phyloP scores from a whole-genome alignment of 163 green algal species.

The Scenedesmus sp. region DNA sequence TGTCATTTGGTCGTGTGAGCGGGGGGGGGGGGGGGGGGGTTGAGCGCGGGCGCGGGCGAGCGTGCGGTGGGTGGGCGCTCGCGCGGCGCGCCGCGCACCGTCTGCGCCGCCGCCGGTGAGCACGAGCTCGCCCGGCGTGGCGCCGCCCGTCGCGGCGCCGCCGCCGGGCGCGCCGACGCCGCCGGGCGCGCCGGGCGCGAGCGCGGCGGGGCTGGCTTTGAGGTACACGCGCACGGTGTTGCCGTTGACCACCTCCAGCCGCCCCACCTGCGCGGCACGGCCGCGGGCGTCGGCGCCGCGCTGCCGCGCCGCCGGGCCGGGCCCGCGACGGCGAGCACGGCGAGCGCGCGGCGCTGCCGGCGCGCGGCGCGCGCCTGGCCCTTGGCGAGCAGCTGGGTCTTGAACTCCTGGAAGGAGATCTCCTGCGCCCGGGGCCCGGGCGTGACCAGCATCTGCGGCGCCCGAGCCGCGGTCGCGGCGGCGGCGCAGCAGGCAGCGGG shows the following conservation, averaged over 20 bases:
- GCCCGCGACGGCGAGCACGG: too few relatives aligned
- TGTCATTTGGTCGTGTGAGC: too few relatives aligned
- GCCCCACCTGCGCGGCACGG: slow-evolving; percentile 82
- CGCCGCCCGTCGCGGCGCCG: neutral
- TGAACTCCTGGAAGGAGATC: slow-evolving; percentile 91
- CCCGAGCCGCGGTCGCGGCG: neutral
- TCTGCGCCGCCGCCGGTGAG: too few relatives aligned
- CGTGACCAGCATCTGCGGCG: slow-evolving; percentile 13
- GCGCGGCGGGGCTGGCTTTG: neutral
- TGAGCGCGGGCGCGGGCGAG: too few relatives aligned
- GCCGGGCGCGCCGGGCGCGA: neutral
- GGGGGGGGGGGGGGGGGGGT: too few relatives aligned
- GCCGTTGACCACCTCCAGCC: slow-evolving; percentile 96
- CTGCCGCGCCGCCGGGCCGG: too few relatives aligned
- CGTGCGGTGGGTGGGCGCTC: too few relatives aligned
- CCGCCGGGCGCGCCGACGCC: neutral
- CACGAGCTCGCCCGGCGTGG: too few relatives aligned
- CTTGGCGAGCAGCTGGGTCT: slow-evolving; percentile 85
- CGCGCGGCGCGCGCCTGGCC: slow-evolving; percentile 60
- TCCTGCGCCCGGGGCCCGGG: slow-evolving; percentile 16
- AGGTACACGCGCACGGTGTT: slow-evolving; percentile 70
- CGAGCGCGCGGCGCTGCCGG: too few relatives aligned
- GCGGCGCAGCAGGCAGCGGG: neutral
- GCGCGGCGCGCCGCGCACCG: too few relatives aligned
- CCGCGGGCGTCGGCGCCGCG: too few relatives aligned